Evolutionary conservation across 2,329 filamentous ascomycete genomes (phyloP).

Genomic region (Cytospora piceicola): DNA sequence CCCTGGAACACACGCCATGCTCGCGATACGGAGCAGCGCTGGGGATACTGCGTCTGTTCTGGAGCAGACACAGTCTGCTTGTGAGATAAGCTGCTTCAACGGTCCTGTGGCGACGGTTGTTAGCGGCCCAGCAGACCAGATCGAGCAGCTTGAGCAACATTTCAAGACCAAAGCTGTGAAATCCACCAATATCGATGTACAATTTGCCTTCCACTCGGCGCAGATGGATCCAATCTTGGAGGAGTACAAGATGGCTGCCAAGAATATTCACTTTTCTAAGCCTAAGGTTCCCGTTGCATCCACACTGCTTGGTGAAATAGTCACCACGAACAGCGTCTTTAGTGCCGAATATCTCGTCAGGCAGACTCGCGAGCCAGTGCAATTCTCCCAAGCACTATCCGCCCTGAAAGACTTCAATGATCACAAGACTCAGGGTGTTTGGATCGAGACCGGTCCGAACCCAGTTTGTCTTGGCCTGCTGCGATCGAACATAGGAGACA

Average conservation of each 20-base stretch:
- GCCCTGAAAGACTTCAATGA: not conserved
- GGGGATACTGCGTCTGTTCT: not conserved
- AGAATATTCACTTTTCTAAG: slow-evolving; percentile 2
- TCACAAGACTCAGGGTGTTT: not conserved
- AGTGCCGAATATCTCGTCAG: slow-evolving; percentile 42
- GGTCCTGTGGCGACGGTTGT: slow-evolving; percentile 74
- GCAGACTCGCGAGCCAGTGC: slow-evolving; percentile 49
- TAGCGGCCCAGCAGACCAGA: slow-evolving; percentile 47
- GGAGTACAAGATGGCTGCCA: not conserved
- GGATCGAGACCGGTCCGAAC: slow-evolving; percentile 11
- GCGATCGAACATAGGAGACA: not conserved
- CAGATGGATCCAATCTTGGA: slow-evolving; percentile 57
- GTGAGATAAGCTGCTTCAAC: slow-evolving; percentile 72
- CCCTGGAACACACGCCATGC: slow-evolving; percentile 66
- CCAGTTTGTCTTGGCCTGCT: not conserved
- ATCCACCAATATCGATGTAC: slow-evolving; percentile 51
- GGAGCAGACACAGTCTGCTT: slow-evolving; percentile 44
- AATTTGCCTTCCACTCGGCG: slow-evolving; percentile 58
- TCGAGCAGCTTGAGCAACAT: slow-evolving; percentile 48
- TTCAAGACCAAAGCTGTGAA: slow-evolving; percentile 42
- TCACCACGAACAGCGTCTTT: slow-evolving; percentile 44
- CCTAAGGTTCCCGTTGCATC: slow-evolving; percentile 22
- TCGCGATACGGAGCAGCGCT: slow-evolving; percentile 49
- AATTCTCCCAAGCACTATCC: slow-evolving; percentile 36
- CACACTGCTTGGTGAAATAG: slow-evolving; percentile 39